phyloP scores from a whole-genome alignment of 768 basidiomycete genomes.

The Sarcomyxa edulis region DNA sequence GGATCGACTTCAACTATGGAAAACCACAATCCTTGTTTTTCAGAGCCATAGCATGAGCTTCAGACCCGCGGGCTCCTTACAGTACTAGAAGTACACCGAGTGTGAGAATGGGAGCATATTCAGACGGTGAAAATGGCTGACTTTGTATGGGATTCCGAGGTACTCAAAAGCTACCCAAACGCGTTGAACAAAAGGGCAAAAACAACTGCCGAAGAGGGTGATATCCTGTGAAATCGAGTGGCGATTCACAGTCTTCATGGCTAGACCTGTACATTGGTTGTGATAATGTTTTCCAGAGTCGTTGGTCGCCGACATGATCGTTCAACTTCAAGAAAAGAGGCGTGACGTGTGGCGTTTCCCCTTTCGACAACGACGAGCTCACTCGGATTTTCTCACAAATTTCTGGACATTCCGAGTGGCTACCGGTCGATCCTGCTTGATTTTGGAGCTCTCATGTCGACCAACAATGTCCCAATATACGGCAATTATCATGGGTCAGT shows the following conservation, averaged over 20 bases:
- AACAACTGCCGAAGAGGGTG: slow-evolving; percentile 67
- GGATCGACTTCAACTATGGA: slow-evolving; percentile 71
- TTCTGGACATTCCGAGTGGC: no score
- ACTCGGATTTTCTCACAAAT: no score
- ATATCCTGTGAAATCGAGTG: slow-evolving; percentile 47
- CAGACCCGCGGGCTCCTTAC: slow-evolving; percentile 19
- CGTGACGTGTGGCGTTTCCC: no score
- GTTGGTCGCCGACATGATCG: no score
- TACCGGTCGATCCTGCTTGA: no score
- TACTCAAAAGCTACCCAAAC: slow-evolving; percentile 75
- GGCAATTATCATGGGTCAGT: slow-evolving; percentile 73
- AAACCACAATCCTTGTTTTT: neutral
- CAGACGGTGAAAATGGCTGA: slow-evolving; percentile 17
- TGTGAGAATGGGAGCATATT: neutral
- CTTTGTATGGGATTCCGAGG: slow-evolving; percentile 67
- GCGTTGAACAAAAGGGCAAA: slow-evolving; percentile 81
- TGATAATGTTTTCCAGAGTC: slow-evolving; percentile 28
- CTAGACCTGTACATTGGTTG: slow-evolving; percentile 37
- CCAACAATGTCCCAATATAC: slow-evolving; percentile 33
- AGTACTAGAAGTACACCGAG: slow-evolving; percentile 34
- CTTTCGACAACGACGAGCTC: no score
- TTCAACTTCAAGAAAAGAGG: no score
- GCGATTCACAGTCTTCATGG: slow-evolving; percentile 48
- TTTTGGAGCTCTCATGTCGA: no score
- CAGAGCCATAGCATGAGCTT: neutral